A percentile compares a stretch with the other conserved stretches of the same genome.
These are phyloP conservation scores for Vaccinium darrowii DNA, from an alignment of 148 eudicot genomes.

Conservation along the genomic window DNA sequence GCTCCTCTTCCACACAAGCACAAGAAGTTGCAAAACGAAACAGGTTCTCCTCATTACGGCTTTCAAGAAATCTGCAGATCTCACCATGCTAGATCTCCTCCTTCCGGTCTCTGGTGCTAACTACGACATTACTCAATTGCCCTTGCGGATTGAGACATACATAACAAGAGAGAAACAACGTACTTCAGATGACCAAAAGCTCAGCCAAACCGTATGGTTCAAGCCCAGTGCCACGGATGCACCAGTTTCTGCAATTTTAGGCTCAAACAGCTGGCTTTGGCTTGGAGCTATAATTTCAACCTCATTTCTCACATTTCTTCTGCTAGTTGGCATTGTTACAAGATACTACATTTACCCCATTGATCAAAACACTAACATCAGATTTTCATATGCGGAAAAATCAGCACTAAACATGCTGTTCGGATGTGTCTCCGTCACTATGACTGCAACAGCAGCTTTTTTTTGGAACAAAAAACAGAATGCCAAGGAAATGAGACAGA, in stretches of 20 bases:
- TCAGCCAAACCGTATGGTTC: constrained; percentile 46
- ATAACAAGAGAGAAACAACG: constrained; percentile 52
- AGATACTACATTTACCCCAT: constrained; percentile 62
- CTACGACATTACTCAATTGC: constrained; percentile 34
- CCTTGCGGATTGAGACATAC: constrained; percentile 61
- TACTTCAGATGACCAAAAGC: constrained; percentile 22
- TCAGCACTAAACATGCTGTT: constrained; percentile 33
- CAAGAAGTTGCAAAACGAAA: constrained; percentile 35
- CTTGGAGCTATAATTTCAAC: constrained; percentile 55
- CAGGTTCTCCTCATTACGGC: constrained; percentile 53
- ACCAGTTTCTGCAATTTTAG: constrained; percentile 59
- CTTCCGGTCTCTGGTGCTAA: constrained; percentile 44
- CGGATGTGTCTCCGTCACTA: constrained; percentile 47
- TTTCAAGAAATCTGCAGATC: constrained; percentile 55
- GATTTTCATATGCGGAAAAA: constrained; percentile 35
- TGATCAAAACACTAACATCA: constrained; percentile 50
- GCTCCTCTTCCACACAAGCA: constrained; percentile 40
- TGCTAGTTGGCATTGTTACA: constrained; percentile 46
- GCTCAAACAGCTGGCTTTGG: constrained; percentile 62
- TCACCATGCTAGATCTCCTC: constrained; percentile 64
- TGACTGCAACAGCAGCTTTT: constrained; percentile 43
- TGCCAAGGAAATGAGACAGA: constrained; percentile 40
- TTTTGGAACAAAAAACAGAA: constrained; percentile 58
- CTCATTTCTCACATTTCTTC: constrained; percentile 45
- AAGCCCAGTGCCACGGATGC: constrained; percentile 45